These are phyloP conservation scores for Euphorbia tirucalli DNA, from an alignment of 345 rosid species.

Conservation along the genomic window DNA sequence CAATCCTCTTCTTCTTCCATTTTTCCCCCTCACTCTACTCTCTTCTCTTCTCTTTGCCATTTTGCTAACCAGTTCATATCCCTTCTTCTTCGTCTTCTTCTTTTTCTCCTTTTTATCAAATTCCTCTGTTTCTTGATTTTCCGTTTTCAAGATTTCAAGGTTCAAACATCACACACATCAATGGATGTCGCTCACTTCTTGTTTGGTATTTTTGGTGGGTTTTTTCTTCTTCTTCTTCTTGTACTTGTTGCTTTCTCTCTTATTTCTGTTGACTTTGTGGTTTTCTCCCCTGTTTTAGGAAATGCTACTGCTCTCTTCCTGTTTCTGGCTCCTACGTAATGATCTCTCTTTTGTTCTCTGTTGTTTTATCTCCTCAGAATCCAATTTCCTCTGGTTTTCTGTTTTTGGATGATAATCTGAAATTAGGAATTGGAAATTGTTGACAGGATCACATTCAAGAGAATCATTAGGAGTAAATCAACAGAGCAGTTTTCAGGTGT, in stretches of 20 bases:
- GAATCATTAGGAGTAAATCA: slow-evolving; percentile 58
- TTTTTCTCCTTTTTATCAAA: neutral
- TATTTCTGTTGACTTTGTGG: neutral
- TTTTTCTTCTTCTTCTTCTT: neutral
- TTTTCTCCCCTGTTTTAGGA: slow-evolving; percentile 45
- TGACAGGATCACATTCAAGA: slow-evolving; percentile 81
- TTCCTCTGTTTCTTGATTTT: no score
- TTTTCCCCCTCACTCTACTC: neutral
- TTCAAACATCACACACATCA: no score
- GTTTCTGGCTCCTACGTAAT: slow-evolving; percentile 81
- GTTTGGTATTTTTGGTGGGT: slow-evolving; percentile 86
- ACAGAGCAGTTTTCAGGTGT: slow-evolving; percentile 94
- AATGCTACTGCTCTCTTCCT: slow-evolving; percentile 96
- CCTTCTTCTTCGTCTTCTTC: neutral
- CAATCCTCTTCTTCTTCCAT: neutral
- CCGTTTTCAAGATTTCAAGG: slow-evolving; percentile 6
- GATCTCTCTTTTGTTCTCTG: neutral
- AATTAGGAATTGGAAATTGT: neutral
- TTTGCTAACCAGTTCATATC: neutral
- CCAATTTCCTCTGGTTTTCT: neutral
- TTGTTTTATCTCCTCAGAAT: no score
- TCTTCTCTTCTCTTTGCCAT: neutral
- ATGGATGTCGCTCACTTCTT: slow-evolving; percentile 72
- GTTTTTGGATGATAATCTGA: neutral
- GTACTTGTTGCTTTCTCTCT: slow-evolving; percentile 4